These are phyloP conservation scores for Trametes pubescens DNA, from an alignment of 1,284 basidiomycete species.

Conservation along the genomic window DNA sequence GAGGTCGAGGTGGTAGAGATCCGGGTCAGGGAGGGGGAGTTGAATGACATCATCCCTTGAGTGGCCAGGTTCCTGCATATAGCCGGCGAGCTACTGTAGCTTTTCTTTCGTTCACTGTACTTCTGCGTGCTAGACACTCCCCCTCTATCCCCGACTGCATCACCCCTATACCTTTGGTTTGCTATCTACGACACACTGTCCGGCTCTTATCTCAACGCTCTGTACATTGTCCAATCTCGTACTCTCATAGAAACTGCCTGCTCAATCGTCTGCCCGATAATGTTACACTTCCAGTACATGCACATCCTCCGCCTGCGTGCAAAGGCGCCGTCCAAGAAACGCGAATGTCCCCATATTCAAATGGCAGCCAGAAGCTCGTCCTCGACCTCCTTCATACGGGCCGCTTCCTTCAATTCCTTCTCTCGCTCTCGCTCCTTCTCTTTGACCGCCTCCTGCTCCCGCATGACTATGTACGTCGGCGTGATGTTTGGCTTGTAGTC, in stretches of 20 bases:
- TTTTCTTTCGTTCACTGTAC: constrained; percentile 24
- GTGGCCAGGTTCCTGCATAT: constrained; percentile 6
- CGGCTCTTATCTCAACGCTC: constrained; percentile 8
- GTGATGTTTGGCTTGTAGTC: constrained; percentile 78
- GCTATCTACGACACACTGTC: constrained; percentile 27
- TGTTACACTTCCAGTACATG: neutral
- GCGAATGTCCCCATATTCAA: constrained; percentile 22
- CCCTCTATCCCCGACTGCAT: constrained; percentile 13
- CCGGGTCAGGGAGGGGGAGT: constrained; percentile 77
- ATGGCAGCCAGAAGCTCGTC: constrained; percentile 63
- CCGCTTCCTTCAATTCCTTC: constrained; percentile 59
- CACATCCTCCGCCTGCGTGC: neutral
- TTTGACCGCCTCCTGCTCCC: constrained; percentile 70
- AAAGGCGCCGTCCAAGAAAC: neutral
- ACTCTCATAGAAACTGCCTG: constrained; percentile 9
- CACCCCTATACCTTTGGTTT: constrained; percentile 32
- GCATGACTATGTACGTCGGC: constrained; percentile 74
- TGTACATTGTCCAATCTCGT: constrained; percentile 26
- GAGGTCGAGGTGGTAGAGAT: constrained; percentile 88
- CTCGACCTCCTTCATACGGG: constrained; percentile 66
- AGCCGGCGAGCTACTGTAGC: constrained; percentile 21
- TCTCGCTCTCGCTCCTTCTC: constrained; percentile 70
- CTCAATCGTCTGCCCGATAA: neutral
- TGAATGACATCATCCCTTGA: constrained; percentile 77
- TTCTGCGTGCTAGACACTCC: constrained; percentile 29